These are phyloP conservation scores for Kokia cookei DNA, from an alignment of 441 rosid species.

Conservation along the genomic window DNA sequence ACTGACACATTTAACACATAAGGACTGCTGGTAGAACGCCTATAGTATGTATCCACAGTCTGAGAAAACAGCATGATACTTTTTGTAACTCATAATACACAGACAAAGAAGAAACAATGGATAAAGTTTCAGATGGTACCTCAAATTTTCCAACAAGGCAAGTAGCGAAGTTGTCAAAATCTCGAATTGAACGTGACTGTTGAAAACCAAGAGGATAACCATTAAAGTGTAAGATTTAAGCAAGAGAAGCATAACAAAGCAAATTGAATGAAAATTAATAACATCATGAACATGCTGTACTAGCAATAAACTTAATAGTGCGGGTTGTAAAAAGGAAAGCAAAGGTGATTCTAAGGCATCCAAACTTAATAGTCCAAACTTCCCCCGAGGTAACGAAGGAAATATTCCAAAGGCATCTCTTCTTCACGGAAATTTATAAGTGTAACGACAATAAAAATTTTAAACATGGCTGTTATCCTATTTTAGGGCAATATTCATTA, in stretches of 20 bases:
- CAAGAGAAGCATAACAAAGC: neutral
- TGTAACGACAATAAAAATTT: neutral
- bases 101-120: neutral
- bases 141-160: conserved; percentile 76
- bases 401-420: neutral
- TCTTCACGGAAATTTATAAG: neutral
- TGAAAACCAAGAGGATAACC: conserved; percentile 15
- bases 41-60: conserved; percentile 86
- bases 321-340: neutral
- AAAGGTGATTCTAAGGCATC: neutral
- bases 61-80: conserved; percentile 27
- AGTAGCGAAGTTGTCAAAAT: conserved; percentile 74
- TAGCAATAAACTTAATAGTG: neutral
- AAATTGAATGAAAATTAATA: neutral
- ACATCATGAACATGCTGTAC: neutral
- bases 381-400: neutral
- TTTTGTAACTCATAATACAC: conserved; percentile 3
- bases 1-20: conserved; percentile 58
- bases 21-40: conserved; percentile 64
- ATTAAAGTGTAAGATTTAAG: conserved; percentile 8
- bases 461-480: neutral
- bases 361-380: neutral
- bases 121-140: conserved; percentile 32
- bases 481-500: neutral
- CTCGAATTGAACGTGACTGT: conserved; percentile 84